Evolutionary conservation across 2,329 filamentous ascomycete genomes (phyloP).

Genomic region (Phialocephala subalpina): DNA sequence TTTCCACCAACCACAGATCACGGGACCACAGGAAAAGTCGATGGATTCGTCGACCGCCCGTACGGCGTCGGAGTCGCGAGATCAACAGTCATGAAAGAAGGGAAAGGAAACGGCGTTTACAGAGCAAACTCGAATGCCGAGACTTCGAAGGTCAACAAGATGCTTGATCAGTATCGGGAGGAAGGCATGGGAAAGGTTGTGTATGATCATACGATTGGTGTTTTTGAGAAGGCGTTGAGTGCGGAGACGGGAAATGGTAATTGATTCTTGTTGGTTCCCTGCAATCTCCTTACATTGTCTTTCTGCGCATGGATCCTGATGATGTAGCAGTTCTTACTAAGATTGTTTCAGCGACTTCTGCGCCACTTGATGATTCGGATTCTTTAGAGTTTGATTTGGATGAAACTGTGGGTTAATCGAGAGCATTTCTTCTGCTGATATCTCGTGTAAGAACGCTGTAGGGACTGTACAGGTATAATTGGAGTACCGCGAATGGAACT

Average conservation of each 20-base stretch:
- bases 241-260: conserved; percentile 10
- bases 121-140: conserved; percentile 36
- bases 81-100: conserved; percentile 41
- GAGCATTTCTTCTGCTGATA: no score
- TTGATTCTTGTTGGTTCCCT: conserved; percentile 15
- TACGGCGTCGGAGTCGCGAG: conserved; percentile 25
- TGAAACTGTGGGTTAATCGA: neutral
- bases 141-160: conserved; percentile 30
- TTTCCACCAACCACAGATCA: conserved; percentile 36
- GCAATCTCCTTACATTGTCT: neutral
- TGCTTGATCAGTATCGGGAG: conserved; percentile 42
- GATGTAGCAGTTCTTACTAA: neutral
- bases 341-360: neutral
- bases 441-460: no score
- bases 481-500: no score
- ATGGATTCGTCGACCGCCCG: conserved; percentile 21
- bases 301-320: neutral
- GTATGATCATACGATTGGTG: conserved; percentile 43
- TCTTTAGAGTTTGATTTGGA: conserved; percentile 15
- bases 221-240: conserved; percentile 28
- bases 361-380: conserved; percentile 4
- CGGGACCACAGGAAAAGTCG: conserved; percentile 9
- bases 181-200: conserved; percentile 42
- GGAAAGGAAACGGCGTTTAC: conserved; percentile 40
- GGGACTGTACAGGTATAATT: no score